Evolutionary conservation across 441 rosid genomes (phyloP), one percentile per base, ranked within the genome.

Genomic region (Jatropha multifida): DNA sequence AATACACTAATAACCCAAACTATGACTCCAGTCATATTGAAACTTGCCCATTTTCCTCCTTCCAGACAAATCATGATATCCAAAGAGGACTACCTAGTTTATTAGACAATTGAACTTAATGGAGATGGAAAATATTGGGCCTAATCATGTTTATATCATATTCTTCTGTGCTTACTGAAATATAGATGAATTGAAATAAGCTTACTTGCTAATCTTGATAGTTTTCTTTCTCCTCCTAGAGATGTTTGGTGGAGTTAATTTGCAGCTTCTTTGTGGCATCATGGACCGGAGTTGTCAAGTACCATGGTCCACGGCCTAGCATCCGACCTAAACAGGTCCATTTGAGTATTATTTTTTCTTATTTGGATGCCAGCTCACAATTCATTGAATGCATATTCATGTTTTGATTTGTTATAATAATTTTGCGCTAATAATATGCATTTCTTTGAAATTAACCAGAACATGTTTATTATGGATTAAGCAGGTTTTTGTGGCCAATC

Each of bases 231-330:
- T 76, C 52, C 73, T 76, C 63, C 62, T 85, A 94, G 98, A 91
- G 99, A 92, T 77, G 83, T 78, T 86, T 94, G 89, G 97, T 94
- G 87, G 98, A 96, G 89, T 84, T 96, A 85, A 90, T 96, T 51
- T 94, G 99, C 90, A 88, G 98, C 86, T 96, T 94, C 86, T 96
- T 94, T 82, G 98, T 96, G 79, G 98, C 97, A 56, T 96, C 99
- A 61, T 96, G 99, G 99, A 91, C 99, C 72, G 97, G 99, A 55
- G 98, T 90, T 73, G 94, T 96, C 75, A 96, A 83, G 78, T 96
- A 96, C 84, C 98, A 94, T 23, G 99, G 98, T 15, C 99, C 99
- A 60, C 83, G 93, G 54, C 99, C 99, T 69, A 96, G 99, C 81
- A 96, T 87, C 9, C 96, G 99, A 46, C 98, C 97, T 69, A 88